phyloP scores from a whole-genome alignment of 768 basidiomycete species.

The Dentipellis fragilis region DNA sequence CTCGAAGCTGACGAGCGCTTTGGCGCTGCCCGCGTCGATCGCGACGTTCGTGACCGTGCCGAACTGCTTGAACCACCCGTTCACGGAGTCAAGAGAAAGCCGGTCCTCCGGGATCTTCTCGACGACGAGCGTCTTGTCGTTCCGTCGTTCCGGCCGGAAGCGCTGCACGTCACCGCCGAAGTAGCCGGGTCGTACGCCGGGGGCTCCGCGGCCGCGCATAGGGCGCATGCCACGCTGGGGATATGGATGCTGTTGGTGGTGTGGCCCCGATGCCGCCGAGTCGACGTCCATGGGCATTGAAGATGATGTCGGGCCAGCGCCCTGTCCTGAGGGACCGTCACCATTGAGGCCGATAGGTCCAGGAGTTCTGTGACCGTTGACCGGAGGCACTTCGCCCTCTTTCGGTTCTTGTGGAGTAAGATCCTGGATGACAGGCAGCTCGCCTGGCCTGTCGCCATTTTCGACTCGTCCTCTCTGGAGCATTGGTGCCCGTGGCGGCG shows the following conservation, averaged over 20 bases:
- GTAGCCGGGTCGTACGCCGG: constrained; percentile 31
- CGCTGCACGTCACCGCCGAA: constrained; percentile 56
- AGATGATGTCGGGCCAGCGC: constrained; percentile 1
- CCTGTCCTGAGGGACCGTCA: neutral
- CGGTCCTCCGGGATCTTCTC: constrained; percentile 89
- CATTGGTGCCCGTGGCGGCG: constrained; percentile 44
- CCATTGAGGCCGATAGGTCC: neutral
- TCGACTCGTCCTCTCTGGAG: constrained; percentile 42
- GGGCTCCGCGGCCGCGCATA: constrained; percentile 22
- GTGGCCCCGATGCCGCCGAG: constrained; percentile 27
- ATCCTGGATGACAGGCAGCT: constrained; percentile 78
- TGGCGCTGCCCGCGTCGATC: constrained; percentile 61
- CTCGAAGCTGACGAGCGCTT: constrained; percentile 83
- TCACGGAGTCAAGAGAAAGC: constrained; percentile 67
- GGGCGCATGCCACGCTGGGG: constrained; percentile 5
- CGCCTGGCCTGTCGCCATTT: constrained; percentile 42
- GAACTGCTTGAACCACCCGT: constrained; percentile 85
- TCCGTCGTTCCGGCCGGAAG: constrained; percentile 57
- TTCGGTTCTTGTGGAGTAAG: constrained; percentile 48
- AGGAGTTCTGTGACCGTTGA: constrained; percentile 1
- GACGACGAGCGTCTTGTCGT: constrained; percentile 79
- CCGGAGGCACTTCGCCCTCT: constrained; percentile 8
- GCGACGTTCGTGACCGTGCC: constrained; percentile 90
- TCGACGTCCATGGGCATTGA: constrained; percentile 12
- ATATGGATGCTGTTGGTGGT: constrained; percentile 14